Base-by-base conservation (phyloP, 176 grass and related monocot genomes). In the Eleusine indica region DNA sequence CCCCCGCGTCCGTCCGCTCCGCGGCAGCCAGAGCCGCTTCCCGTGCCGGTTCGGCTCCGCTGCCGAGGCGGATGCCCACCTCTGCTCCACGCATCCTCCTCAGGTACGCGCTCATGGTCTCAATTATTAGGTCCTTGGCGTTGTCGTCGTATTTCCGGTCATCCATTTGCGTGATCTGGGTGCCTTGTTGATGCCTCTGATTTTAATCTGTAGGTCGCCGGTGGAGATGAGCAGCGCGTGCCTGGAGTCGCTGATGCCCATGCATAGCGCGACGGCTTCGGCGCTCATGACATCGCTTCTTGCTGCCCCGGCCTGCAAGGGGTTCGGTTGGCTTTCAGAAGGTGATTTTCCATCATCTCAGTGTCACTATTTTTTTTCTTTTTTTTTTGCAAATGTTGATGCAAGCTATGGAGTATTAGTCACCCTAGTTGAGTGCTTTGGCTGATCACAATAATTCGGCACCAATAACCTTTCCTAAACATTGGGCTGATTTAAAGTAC, bases 231-330 rank as follows among this genome's bases (percentile, higher is more conserved):
- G 85, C 86, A 94, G 89, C 82, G 85, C 93, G 84, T 93, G 91
- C 62, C 19, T 95, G 73, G 93, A 95, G 63, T 88, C 93, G 14
- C 48, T 98, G 85, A 84, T 98, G 92, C 92, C 95, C 46, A 86
- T 93, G 95, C 95, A 98, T 78, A 98, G 92, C 75, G 90, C 92
- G 68, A 98, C 92, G 2, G 92, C 95, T 19, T 87, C 92, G 78
- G 95, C 92, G 68, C 82, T 98, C 38, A 98, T 98, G 95, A 95
- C 88, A 43, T 98, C 91, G 70, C 90, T 98, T 21, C 90, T 98
- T 57, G 74, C 81, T 28, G 85, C 88, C 76, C 92, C 88, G 28
- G 69, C 91, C 29, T 70, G 71, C 74, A 91, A 70, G 76, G 76
- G 92, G 3, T 89, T 87, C 74, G 90, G 91, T 21, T 91, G 92